These are phyloP conservation scores for Mortierella sp. DNA, from an alignment of 371 early-diverging fungal species.

Conservation along the genomic window DNA sequence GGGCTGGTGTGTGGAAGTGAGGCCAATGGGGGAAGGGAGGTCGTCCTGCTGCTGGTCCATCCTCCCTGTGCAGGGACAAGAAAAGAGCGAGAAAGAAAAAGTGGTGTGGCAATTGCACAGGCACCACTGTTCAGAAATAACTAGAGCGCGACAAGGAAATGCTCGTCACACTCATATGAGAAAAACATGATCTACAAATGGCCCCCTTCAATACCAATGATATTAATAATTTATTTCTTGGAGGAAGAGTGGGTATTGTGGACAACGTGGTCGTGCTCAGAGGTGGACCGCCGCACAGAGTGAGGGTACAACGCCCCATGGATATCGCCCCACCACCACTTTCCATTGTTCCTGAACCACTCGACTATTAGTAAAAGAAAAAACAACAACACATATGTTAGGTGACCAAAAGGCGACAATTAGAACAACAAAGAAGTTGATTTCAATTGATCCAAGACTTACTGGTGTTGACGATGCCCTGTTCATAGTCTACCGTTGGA, in stretches of 20 bases:
- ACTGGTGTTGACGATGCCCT: slow-evolving; percentile 82
- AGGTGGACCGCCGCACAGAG: slow-evolving; percentile 58
- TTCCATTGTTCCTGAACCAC: slow-evolving; percentile 71
- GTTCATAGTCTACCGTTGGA: slow-evolving; percentile 74
- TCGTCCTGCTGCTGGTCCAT: too few species aligned
- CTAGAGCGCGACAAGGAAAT: too few species aligned
- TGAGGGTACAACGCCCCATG: slow-evolving; percentile 67
- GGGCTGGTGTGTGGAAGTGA: too few species aligned
- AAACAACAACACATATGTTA: neutral
- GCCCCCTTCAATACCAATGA: too few species aligned
- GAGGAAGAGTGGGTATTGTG: neutral
- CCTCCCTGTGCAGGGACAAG: too few species aligned
- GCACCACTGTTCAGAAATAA: too few species aligned
- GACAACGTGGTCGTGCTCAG: neutral
- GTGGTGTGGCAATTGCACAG: too few species aligned
- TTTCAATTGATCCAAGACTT: slow-evolving; percentile 38
- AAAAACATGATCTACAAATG: too few species aligned
- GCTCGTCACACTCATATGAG: too few species aligned
- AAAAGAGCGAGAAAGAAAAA: too few species aligned
- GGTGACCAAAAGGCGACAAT: too few species aligned
- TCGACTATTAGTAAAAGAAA: slow-evolving; percentile 60
- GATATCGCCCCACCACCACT: slow-evolving; percentile 76
- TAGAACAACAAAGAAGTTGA: neutral
- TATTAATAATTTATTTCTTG: neutral
- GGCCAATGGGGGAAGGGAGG: too few species aligned